phyloP scores from a whole-genome alignment of 345 rosid species.

The Gossypium turneri region DNA sequence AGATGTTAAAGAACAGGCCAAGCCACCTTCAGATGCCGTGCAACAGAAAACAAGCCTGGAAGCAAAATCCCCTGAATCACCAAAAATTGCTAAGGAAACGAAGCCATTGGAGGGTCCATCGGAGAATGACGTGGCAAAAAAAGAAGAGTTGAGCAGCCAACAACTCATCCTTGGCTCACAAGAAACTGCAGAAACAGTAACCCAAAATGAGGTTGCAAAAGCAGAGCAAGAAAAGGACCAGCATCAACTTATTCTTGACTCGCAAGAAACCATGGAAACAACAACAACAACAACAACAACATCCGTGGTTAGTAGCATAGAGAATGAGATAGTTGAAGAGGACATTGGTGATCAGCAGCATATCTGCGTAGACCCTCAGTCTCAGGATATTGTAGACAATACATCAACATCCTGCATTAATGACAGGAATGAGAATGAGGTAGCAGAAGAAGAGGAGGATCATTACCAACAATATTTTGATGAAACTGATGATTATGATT shows the following conservation, averaged over 20 bases:
- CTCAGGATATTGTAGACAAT: constrained; percentile 25
- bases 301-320: constrained; percentile 28
- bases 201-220: constrained; percentile 22
- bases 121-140: constrained; percentile 26
- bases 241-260: constrained; percentile 4
- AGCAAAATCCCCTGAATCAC: constrained; percentile 8
- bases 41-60: constrained; percentile 13
- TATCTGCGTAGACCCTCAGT: constrained; percentile 14
- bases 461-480: constrained; percentile 21
- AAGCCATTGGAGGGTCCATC: constrained; percentile 21
- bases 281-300: background rate
- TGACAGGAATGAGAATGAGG: constrained; percentile 44
- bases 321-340: background rate
- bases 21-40: constrained; percentile 15
- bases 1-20: constrained; percentile 20
- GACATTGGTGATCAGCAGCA: constrained; percentile 11
- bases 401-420: constrained; percentile 7
- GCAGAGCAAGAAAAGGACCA: constrained; percentile 15
- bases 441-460: constrained; percentile 31
- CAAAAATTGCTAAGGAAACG: constrained; percentile 17
- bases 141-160: constrained; percentile 2
- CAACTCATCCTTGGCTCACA: constrained; percentile 12
- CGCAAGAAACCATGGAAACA: constrained; percentile 21
- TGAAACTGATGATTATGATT: constrained; percentile 38
- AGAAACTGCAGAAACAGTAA: constrained; percentile 21